Evolutionary conservation across 2,329 filamentous ascomycete genomes (phyloP), one percentile per base, ranked within the genome.

Genomic region (Furcasterigmium sp.): DNA sequence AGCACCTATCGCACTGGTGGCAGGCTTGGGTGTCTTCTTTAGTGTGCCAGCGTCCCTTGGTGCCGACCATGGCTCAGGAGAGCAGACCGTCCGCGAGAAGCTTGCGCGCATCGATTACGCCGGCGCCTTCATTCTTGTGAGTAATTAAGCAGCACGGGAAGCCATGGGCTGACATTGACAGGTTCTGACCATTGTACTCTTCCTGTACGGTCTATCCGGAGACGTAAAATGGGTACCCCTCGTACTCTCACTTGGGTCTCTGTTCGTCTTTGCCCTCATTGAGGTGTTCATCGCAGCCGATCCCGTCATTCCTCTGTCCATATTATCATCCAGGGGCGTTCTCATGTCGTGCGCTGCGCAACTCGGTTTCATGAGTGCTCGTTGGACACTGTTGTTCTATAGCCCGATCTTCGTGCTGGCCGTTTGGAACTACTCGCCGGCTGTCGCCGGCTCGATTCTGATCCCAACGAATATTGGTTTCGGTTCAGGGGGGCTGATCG

Each of bases 401-500:
- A 77, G 84, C 0, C 88, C 89, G 0, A 80, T 89, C 35, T 91
- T 88, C 54, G 84, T 87, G 26, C 80, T 93, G 45, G 85, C 86
- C 4, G 83, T 93, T 2, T 79, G 83, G 3, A 78, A 78, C 43
- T 85, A 85, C 67, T 65, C 75, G 1, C 84, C 86, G 0, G 83
- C 85, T 1, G 69, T 78, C 2, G 84, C 87, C 3, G 89, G 88
- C 3, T 75, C 84, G 4, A 83, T 91, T 28, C 74, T 94, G 7
- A 78, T 94, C 37, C 87, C 89, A 0, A 93, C 88, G 1, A 94
- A 94, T 60, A 58, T 80, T 6, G 89, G 87, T 2, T 94, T 94
- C 55, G 87, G 82, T 1, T 53, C 77, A 3, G 89, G 88, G 19
- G 86, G 87, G 0, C 63, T 94, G 0, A 51, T 87, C 5, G 83